Evolutionary conservation across 108 stramenopile genomes (phyloP).

Genomic region (Skeletonema costatum): DNA sequence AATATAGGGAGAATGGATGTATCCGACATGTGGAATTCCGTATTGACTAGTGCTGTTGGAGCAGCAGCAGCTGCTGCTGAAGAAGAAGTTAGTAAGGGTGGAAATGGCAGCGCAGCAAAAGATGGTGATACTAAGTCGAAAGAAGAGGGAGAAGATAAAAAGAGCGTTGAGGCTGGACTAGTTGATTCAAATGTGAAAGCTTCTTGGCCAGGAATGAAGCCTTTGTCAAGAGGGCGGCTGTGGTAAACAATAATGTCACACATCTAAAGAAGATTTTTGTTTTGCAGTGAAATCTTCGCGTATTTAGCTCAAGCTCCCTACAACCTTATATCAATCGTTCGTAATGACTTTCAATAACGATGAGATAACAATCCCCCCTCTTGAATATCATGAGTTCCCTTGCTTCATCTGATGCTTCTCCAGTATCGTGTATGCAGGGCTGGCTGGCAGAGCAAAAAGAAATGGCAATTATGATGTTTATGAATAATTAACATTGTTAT

Average conservation of each 20-base stretch:
- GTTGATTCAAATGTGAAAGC: constrained; percentile 47
- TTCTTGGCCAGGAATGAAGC: constrained; percentile 71
- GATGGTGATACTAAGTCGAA: constrained; percentile 18
- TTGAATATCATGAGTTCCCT: neutral
- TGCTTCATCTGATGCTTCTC: neutral
- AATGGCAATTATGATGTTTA: neutral
- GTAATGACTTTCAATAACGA: no score
- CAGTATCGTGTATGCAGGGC: neutral
- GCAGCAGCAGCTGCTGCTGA: neutral
- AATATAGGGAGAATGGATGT: constrained; percentile 29
- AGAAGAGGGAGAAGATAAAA: constrained; percentile 29
- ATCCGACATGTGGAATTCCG: constrained; percentile 33
- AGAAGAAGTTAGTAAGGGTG: constrained; percentile 35
- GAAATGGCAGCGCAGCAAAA: constrained; percentile 28
- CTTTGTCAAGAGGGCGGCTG: constrained; percentile 40
- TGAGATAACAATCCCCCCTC: neutral
- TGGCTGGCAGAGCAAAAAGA: neutral
- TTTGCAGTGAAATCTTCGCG: no score
- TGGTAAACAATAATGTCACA: constrained; percentile 11
- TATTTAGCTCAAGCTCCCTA: no score
- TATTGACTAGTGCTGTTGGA: constrained; percentile 7
- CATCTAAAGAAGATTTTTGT: neutral
- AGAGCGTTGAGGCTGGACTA: constrained; percentile 52
- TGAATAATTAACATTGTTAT: neutral
- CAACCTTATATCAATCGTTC: no score